Base-by-base conservation (phyloP, 108 stramenopile species). In the Nitzschia sp. region DNA sequence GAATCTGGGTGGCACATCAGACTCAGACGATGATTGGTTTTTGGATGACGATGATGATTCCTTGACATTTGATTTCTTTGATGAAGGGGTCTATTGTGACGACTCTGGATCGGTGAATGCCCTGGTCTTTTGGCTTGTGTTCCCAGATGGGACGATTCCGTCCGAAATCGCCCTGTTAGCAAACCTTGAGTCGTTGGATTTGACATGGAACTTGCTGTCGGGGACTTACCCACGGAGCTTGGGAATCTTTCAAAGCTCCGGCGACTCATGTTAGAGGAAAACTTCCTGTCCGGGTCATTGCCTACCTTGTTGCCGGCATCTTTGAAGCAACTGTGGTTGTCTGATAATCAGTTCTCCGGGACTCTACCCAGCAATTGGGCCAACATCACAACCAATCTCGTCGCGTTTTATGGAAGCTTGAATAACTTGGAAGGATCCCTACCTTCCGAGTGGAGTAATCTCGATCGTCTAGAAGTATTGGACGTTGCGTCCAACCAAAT, bases 111-210 rank as follows among this genome's bases (percentile, higher is more conserved):
- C 29, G 29, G 29, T 34, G 29, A 3, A 34, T 5, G 29, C 29
- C 29, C 29, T 34, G 29, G 29, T 34, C 29, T 34, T 34, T 34
- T 34, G 29, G 29, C 1, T 34, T 1, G 29, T 34, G 1, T 34
- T 5, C 29, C 1, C 84, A 48, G 66, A 63, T 26, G 79, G 86
- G 2, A 51, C 68, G 22, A 82, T 87, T 62, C 82, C 83, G 12
- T 26, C 67, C 10, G 75, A 73, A 48, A 70, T 72, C 48, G 73
- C 59, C 9, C 40, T 51, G 55, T 38, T 70, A 43, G 56, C 57
- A 15, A 76, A 65, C 38, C 63, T 86, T 69, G 63, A 69, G 46
- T 71, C 75, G 51, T 65, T 86, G 38, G 79, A 78, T 69, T n/a
- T 86, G 40, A 64, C 62, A 50, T 70, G 67, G n/a, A 86, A 86